Evolutionary conservation across 176 grass and related monocot species (phyloP), one percentile per base, ranked within the genome.

Genomic region (Panicum miliaceum): DNA sequence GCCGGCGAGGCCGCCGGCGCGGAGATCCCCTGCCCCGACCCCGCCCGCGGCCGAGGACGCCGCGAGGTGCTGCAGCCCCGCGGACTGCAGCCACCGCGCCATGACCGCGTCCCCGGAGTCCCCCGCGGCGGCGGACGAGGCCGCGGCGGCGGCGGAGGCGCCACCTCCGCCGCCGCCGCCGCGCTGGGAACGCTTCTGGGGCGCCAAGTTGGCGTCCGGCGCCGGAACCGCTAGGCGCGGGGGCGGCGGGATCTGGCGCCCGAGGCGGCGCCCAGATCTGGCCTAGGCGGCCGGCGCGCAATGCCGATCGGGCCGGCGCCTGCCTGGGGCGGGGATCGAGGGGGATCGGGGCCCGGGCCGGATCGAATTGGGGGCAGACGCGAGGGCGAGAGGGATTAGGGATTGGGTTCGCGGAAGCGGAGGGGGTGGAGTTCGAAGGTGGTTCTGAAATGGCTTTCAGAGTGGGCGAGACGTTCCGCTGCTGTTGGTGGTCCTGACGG

Each of bases 71-170:
- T 92, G 88, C 59, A 97, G 79, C 68, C 80, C 92, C 7, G 92
- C 92, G 25, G 92, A 94, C 76, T 94, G 92, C 54, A 94, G 83
- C 92, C 92, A 94, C 68, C 92, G 80, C 9, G 92, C 90, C 92
- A 94, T 94, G 36, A 94, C 92, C 9, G 92, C 92, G 77, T 94
- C 92, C 32, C 87, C 92, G 29, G 75, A 76, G 48, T 91, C 92
- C 26, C 85, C 92, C 41, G 71, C 89, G 38, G 86, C 69, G 8
- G 79, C 52, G 8, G 79, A 69, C 9, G 79, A 37, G 23, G 83
- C 81, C 26, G 68, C 81, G 11, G 81, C 81, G 63, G 63, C 78
- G 81, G 68, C 51, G 56, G 81, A 58, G 50, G 69, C 11, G 45
- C 10, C 68, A 1, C 52, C 80, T 13, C 86, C 78, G 51, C 82